A percentile compares a stretch with the other conserved stretches of the same genome.
These are phyloP conservation scores for Cyclocybe cylindracea DNA, from an alignment of 768 basidiomycete genomes.

Conservation along the genomic window DNA sequence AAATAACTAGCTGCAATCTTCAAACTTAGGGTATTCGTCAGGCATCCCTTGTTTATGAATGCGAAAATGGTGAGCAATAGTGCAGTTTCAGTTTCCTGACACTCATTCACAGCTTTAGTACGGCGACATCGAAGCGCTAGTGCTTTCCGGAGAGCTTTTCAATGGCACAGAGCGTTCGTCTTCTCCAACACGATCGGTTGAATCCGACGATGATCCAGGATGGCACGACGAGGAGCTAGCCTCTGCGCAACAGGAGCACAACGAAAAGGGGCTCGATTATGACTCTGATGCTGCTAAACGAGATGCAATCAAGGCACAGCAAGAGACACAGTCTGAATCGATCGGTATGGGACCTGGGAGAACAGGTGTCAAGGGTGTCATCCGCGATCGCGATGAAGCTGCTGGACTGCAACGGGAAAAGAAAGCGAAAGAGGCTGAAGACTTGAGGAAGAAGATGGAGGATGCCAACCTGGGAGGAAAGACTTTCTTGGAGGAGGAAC, in stretches of 20 bases:
- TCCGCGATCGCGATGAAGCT: conserved; percentile 79
- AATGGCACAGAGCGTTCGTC: conserved; percentile 51
- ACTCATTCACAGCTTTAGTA: conserved; percentile 12
- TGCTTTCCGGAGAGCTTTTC: conserved; percentile 80
- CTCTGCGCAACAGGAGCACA: conserved; percentile 34
- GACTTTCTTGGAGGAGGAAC: conserved; percentile 78
- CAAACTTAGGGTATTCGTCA: neutral
- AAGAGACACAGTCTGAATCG: conserved; percentile 43
- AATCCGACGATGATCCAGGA: conserved; percentile 48
- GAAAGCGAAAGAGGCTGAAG: conserved; percentile 51
- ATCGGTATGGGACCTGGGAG: conserved; percentile 87
- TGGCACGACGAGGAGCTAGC: conserved; percentile 53
- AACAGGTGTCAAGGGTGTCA: conserved; percentile 88
- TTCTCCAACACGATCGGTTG: conserved; percentile 66
- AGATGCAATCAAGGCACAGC: conserved; percentile 32
- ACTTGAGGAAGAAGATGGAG: conserved; percentile 60
- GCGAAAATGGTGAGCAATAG: neutral
- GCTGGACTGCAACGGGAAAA: conserved; percentile 53
- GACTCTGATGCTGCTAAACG: conserved; percentile 43
- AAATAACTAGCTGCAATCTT: no score
- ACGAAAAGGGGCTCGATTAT: conserved; percentile 42
- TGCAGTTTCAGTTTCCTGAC: neutral
- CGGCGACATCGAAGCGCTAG: conserved; percentile 65
- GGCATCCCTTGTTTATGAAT: neutral
- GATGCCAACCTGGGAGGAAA: conserved; percentile 64